Base-by-base conservation (phyloP, 257 asterid genomes). In the Thymus quinquecostatus region DNA sequence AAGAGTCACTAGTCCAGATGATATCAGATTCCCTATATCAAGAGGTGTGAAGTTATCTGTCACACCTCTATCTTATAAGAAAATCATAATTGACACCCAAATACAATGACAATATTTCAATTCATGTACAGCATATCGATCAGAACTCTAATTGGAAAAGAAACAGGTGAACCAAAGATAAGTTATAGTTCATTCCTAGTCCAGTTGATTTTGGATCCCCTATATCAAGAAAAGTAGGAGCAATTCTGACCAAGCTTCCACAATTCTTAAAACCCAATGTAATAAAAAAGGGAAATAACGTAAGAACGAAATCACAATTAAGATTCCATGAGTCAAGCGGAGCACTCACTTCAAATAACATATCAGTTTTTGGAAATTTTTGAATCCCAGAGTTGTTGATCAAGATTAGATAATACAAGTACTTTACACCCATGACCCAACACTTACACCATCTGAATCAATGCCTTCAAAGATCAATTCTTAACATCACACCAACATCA, bases 1-100 rank as follows among this genome's bases (percentile, higher is more conserved):
- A 67, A 84, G 82, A 29, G 71, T 68, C 75, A 76, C 21, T 21
- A 21, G 21, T 21, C 21, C 21, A 21, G 21, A 21, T 21, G 21
- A 21, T 21, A 21, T 21, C 21, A 21, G 21, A 21, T 57, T 3
- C 10, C 12, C 51, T 65, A 64, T 63, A 29, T 45, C 55, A 66
- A 21, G 21, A 21, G 21, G 21, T 0, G 21, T 54, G 49, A 21
- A 57, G 54, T 71, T 44, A 49, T 45, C 47, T 47, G 69, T 48
- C 58, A 73, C 55, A 12, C 11, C 43, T 14, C 72, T 38, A 47
- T 32, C 34, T 41, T 3, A 47, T 51, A 10, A 27, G 60, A 45
- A 59, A 58, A 6, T 10, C 32, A 57, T 65, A 32, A 1, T 33
- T 30, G 40, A 54, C 38, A 54, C 48, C 29, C 45, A 64, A 66